A percentile compares a stretch with the other conserved stretches of the same genome.
phyloP scores from a whole-genome alignment of 306 rosid species.

The Lathyrus oleraceus region DNA sequence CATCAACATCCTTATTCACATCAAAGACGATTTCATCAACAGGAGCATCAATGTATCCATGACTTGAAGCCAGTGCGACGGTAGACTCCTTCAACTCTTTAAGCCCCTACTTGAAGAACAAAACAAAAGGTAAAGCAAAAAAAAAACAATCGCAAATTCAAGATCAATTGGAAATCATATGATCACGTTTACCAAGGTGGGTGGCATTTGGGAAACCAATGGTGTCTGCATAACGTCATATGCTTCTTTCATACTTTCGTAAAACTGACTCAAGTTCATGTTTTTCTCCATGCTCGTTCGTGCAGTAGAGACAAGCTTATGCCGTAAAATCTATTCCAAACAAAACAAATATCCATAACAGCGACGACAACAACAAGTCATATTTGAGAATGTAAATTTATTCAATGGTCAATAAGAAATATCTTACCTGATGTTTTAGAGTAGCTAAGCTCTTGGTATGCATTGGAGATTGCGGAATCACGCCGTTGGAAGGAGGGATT shows the following conservation, averaged over 20 bases:
- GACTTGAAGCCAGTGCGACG: conserved; percentile 64
- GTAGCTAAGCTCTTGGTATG: conserved; percentile 97
- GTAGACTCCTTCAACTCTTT: conserved; percentile 88
- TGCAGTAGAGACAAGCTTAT: conserved; percentile 77
- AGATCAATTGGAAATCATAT: conserved; percentile 19
- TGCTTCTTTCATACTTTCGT: conserved; percentile 81
- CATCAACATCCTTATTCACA: conserved; percentile 85
- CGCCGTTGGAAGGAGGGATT: conserved; percentile 94
- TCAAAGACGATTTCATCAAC: conserved; percentile 82
- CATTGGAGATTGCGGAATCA: conserved; percentile 99
- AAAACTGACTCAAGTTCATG: conserved; percentile 74
- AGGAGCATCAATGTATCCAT: conserved; percentile 89
- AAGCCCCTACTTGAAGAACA: conserved; percentile 58
- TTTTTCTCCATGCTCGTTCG: conserved; percentile 68
- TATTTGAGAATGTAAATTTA: not conserved
- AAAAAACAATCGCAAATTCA: conserved; percentile 17
- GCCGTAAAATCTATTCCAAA: conserved; percentile 68
- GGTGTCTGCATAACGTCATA: conserved; percentile 93
- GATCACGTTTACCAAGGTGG: conserved; percentile 64
- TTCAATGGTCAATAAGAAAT: conserved; percentile 14
- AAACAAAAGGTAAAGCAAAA: conserved; percentile 27
- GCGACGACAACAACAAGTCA: not conserved
- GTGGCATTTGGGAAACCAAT: conserved; percentile 75
- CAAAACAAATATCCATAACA: conserved; percentile 34
- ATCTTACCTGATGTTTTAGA: conserved; percentile 82